Evolutionary conservation across 2,329 filamentous ascomycete species (phyloP).

Genomic region (Sclerotinia glacialis): DNA sequence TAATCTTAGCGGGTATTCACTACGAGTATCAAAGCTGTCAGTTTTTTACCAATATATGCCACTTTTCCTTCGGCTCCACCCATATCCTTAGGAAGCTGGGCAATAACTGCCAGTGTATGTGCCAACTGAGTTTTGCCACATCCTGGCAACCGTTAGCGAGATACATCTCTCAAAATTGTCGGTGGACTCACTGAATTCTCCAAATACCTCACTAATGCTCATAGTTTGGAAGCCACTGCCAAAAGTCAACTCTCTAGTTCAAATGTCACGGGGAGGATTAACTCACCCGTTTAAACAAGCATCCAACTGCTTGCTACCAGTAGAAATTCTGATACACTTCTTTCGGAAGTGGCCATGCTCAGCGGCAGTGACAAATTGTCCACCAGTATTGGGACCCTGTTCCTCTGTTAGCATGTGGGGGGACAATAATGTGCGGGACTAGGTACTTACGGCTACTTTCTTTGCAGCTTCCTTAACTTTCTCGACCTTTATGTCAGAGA

Average conservation of each 20-base stretch:
- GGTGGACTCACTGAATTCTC: conserved; percentile 50
- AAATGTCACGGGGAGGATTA: neutral
- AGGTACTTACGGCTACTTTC: conserved; percentile 38
- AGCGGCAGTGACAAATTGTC: conserved; percentile 59
- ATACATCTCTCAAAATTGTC: neutral
- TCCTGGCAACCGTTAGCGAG: conserved; percentile 34
- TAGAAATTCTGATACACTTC: conserved; percentile 62
- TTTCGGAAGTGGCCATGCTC: conserved; percentile 63
- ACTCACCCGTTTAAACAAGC: conserved; percentile 59
- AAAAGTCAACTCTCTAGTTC: conserved; percentile 18
- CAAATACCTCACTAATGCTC: conserved; percentile 65
- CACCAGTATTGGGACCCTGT: conserved; percentile 54
- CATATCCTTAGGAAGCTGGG: conserved; percentile 54
- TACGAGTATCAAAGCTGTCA: conserved; percentile 9
- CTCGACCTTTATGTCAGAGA: conserved; percentile 68
- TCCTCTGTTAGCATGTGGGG: conserved; percentile 24
- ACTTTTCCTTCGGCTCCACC: conserved; percentile 68
- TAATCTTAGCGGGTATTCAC: conserved; percentile 10
- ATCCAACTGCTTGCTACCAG: conserved; percentile 68
- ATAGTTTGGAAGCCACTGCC: conserved; percentile 64
- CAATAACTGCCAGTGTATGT: conserved; percentile 66
- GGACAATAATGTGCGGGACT: neutral
- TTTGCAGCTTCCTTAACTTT: conserved; percentile 66
- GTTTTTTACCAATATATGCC: conserved; percentile 59
- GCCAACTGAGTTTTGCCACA: conserved; percentile 69